Conservation (phyloP, 495 filamentous ascomycete species). For the Daldinia decipiens region DNA sequence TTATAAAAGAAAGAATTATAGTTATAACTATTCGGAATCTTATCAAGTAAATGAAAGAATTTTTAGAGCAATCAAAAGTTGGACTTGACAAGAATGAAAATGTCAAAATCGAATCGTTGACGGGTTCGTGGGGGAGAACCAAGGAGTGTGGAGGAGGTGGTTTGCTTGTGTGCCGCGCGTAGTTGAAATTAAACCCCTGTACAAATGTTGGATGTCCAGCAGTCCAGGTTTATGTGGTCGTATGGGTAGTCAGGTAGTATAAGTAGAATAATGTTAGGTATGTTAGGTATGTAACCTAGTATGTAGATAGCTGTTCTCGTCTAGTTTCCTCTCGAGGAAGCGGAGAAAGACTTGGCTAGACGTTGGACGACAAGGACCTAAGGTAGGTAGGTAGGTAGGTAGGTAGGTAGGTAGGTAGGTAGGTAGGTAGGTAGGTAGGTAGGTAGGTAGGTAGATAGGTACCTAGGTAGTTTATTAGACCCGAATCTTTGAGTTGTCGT, state of each 20-base stretch:
- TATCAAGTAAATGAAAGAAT: slow-evolving; percentile 29
- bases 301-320: slow-evolving; percentile 8
- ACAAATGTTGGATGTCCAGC: slow-evolving; percentile 29
- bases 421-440: neutral
- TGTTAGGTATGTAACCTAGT: too few relatives aligned
- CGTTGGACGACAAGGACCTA: neutral
- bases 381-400: slow-evolving; percentile 1
- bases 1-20: slow-evolving; percentile 19
- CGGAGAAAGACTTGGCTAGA: slow-evolving; percentile 38
- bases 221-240: neutral
- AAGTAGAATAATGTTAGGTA: neutral
- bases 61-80: slow-evolving; percentile 22
- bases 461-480: slow-evolving; percentile 5
- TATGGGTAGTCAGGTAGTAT: neutral
- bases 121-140: slow-evolving; percentile 26
- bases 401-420: slow-evolving; percentile 1
- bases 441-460: neutral
- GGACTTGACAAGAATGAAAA: neutral
- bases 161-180: slow-evolving; percentile 42
- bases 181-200: slow-evolving; percentile 28
- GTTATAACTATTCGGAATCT: slow-evolving; percentile 19
- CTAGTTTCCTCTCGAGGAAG: slow-evolving; percentile 31
- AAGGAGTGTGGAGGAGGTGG: slow-evolving; percentile 11
- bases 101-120: slow-evolving; percentile 17
- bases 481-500: slow-evolving; percentile 27